These are phyloP conservation scores for Pyricularia sp. DNA, from an alignment of 2,329 filamentous ascomycete genomes.

Conservation along the genomic window DNA sequence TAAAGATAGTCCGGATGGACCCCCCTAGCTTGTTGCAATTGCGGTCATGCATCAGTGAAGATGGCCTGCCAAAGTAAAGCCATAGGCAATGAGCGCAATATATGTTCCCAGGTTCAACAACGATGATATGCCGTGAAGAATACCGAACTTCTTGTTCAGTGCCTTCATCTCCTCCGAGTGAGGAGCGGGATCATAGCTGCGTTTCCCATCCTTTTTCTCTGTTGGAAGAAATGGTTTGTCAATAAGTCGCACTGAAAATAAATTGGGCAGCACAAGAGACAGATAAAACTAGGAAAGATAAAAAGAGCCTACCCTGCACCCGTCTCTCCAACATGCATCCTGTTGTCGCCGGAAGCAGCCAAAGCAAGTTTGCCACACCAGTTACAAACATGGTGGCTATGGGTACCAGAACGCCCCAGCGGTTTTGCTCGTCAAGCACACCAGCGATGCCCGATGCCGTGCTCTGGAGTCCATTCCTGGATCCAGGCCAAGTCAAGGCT, in stretches of 20 bases:
- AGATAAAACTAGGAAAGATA: neutral
- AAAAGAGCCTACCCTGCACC: slow-evolving; percentile 52
- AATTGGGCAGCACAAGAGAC: neutral
- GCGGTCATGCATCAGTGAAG: slow-evolving; percentile 26
- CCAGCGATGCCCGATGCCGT: slow-evolving; percentile 35
- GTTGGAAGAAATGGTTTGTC: slow-evolving; percentile 1
- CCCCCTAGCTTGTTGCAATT: neutral
- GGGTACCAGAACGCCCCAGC: slow-evolving; percentile 53
- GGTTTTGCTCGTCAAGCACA: slow-evolving; percentile 46
- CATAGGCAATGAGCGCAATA: slow-evolving; percentile 61
- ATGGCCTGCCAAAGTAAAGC: slow-evolving; percentile 55
- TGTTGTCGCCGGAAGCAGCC: slow-evolving; percentile 64
- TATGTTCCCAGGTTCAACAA: slow-evolving; percentile 64
- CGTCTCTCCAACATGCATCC: slow-evolving; percentile 63
- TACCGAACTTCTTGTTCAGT: slow-evolving; percentile 66
- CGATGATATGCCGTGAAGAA: slow-evolving; percentile 69
- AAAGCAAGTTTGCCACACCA: slow-evolving; percentile 54
- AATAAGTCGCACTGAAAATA: neutral
- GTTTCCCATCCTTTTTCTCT: slow-evolving; percentile 84
- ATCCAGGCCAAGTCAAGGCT: slow-evolving; percentile 69
- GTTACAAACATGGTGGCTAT: slow-evolving; percentile 58
- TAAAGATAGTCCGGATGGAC: neutral
- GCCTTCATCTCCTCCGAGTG: slow-evolving; percentile 75
- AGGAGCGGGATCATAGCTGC: slow-evolving; percentile 63
- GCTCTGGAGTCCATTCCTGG: slow-evolving; percentile 19